Evolutionary conservation across 2,329 filamentous ascomycete species (phyloP), one percentile per base, ranked within the genome.

Genomic region (Cercospora berteroae): DNA sequence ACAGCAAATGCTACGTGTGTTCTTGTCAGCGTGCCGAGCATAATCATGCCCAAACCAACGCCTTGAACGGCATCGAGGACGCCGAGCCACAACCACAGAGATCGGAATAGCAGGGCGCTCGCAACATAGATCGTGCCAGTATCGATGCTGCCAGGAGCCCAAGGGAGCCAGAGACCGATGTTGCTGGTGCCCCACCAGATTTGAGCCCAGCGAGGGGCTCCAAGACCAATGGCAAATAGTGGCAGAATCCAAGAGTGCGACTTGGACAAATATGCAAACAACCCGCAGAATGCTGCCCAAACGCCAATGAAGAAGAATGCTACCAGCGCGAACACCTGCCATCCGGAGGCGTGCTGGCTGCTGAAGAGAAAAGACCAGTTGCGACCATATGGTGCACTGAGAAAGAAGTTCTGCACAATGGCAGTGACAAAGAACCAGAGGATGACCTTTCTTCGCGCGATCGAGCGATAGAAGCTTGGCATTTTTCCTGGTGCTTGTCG

Each of bases 381-480:
- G 56, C 88, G 84, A 36, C 88, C 88, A 72, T 89, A 90, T 0
- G 85, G 87, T 0, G 88, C 83, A 27, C 84, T 85, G 29, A 90
- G 81, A 79, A 87, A 90, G 82, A 87, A 89, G 77, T 89, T 90
- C 73, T 89, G 87, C 33, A 89, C 76, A 60, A 89, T 77, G 36
- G 89, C 86, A 3, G 86, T 83, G 64, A 88, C 78, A 75, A 89
- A 87, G 79, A 89, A 89, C 88, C 87, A 89, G 9, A 88, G 79
- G 50, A 89, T 83, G 66, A 89, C 86, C 76, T 88, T 88, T 67
- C 88, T 84, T 57, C 86, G 81, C 67, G 83, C 79, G 7, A 89
- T 80, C 0, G 87, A 86, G 62, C 79, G 81, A 78, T 89, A 90
- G 81, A 90, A 89, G 12, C 84, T 86, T 0, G 88, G 88, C 3